These are phyloP conservation scores for Peniophora sp. DNA, from an alignment of 1,284 basidiomycete genomes.

Conservation along the genomic window DNA sequence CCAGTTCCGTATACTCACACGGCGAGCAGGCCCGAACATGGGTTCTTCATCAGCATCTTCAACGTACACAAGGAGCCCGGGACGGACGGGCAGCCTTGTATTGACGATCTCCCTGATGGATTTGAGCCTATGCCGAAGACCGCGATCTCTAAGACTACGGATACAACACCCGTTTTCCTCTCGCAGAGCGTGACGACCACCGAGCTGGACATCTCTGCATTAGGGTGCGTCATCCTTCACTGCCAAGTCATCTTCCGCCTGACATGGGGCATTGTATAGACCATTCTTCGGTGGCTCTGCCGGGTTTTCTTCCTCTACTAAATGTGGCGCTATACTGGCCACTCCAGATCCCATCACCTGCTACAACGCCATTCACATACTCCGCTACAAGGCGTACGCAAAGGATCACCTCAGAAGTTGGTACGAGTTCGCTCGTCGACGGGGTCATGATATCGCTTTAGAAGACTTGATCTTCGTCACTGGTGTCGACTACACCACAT, in stretches of 20 bases:
- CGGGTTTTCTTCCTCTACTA: not conserved
- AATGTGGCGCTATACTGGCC: conserved; percentile 1
- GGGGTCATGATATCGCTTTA: not conserved
- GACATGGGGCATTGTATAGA: not conserved
- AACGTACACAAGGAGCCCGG: conserved; percentile 1
- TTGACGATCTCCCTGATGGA: conserved; percentile 1
- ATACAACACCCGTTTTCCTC: not conserved
- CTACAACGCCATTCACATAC: not conserved
- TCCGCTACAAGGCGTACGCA: not conserved
- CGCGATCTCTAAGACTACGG: not conserved
- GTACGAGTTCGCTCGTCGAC: not conserved
- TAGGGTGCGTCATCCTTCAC: too few species aligned
- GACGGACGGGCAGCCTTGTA: not conserved
- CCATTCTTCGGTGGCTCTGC: not conserved
- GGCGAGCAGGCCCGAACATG: too few species aligned
- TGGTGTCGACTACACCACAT: conserved; percentile 3
- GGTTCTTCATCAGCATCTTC: conserved; percentile 5
- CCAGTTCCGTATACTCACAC: too few species aligned
- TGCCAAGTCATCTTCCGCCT: not conserved
- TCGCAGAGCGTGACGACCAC: not conserved
- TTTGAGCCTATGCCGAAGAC: conserved; percentile 1
- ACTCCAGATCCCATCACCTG: not conserved
- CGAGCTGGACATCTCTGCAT: too few species aligned
- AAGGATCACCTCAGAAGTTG: conserved; percentile 1
- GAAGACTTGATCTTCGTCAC: conserved; percentile 9